Percentiles rank a stretch among this genome's conserved stretches.
Conservation (phyloP, 345 rosid species). For the Aquilaria malaccensis region DNA sequence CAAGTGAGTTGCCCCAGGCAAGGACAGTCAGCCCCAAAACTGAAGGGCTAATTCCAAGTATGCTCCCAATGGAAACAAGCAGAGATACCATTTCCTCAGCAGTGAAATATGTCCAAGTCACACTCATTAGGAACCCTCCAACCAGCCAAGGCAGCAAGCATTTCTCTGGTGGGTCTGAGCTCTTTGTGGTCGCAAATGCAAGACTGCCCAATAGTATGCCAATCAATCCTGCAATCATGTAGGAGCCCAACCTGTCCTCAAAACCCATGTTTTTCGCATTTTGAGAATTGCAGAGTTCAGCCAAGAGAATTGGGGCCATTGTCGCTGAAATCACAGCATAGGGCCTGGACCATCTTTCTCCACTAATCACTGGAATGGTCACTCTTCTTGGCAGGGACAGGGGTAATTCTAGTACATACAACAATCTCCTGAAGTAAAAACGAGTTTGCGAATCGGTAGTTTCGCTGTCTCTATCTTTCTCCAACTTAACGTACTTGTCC, state of each 20-base stretch:
- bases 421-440: slow-evolving; percentile 19
- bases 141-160: slow-evolving; percentile 63
- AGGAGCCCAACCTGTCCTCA: slow-evolving; percentile 33
- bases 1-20: slow-evolving; percentile 93
- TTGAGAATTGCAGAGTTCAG: slow-evolving; percentile 46
- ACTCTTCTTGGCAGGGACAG: slow-evolving; percentile 71
- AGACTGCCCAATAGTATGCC: slow-evolving; percentile 55
- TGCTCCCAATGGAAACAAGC: slow-evolving; percentile 51
- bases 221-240: slow-evolving; percentile 35
- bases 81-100: slow-evolving; percentile 81
- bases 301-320: slow-evolving; percentile 62
- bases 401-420: slow-evolving; percentile 55
- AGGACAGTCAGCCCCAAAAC: slow-evolving; percentile 80
- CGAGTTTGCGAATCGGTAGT: slow-evolving; percentile 12
- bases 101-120: slow-evolving; percentile 78
- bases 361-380: slow-evolving; percentile 71
- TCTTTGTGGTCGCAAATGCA: slow-evolving; percentile 52
- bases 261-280: slow-evolving; percentile 25
- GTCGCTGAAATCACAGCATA: slow-evolving; percentile 57
- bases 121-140: slow-evolving; percentile 84
- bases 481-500: slow-evolving; percentile 14
- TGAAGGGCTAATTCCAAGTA: slow-evolving; percentile 74
- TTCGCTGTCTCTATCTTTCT: slow-evolving; percentile 6
- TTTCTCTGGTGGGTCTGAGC: slow-evolving; percentile 53
- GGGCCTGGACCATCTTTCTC: slow-evolving; percentile 73